These are phyloP conservation scores for Hibiscus syriacus DNA, from an alignment of 345 rosid genomes.

Conservation along the genomic window DNA sequence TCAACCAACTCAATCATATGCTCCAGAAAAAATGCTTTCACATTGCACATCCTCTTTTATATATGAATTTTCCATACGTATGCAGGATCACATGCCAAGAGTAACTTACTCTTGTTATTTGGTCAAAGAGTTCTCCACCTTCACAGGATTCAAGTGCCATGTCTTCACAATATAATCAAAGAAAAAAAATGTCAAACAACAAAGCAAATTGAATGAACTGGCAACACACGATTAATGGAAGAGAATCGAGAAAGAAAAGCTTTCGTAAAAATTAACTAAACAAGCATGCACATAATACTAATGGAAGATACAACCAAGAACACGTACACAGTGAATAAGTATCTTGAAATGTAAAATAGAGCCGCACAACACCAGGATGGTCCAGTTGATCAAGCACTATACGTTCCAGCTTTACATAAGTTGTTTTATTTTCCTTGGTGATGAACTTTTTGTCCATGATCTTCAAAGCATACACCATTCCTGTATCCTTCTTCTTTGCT, in stretches of 20 bases:
- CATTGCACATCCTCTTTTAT: neutral
- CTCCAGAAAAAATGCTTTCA: neutral
- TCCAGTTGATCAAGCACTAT: constrained; percentile 97
- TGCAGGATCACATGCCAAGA: neutral
- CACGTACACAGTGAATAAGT: constrained; percentile 75
- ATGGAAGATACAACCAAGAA: constrained; percentile 16
- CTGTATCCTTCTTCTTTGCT: constrained; percentile 92
- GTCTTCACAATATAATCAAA: constrained; percentile 42
- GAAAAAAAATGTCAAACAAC: constrained; percentile 19
- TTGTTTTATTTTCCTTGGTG: constrained; percentile 96
- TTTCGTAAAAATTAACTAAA: neutral
- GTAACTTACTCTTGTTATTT: constrained; percentile 83
- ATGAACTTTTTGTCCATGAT: constrained; percentile 99
- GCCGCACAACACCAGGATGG: constrained; percentile 88
- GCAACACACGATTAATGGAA: constrained; percentile 3
- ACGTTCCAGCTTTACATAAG: constrained; percentile 92
- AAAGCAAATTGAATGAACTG: constrained; percentile 10
- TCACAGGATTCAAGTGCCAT: constrained; percentile 99
- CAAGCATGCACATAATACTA: neutral
- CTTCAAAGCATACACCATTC: constrained; percentile 83
- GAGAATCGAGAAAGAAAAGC: constrained; percentile 4
- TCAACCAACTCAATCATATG: neutral
- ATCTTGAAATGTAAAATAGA: constrained; percentile 92
- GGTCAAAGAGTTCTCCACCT: constrained; percentile 95
- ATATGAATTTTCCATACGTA: constrained; percentile 3